A percentile compares a stretch with the other conserved stretches of the same genome.
Evolutionary conservation across 352 stramenopile species (phyloP).

Genomic region (Elongisporangium undulatum): DNA sequence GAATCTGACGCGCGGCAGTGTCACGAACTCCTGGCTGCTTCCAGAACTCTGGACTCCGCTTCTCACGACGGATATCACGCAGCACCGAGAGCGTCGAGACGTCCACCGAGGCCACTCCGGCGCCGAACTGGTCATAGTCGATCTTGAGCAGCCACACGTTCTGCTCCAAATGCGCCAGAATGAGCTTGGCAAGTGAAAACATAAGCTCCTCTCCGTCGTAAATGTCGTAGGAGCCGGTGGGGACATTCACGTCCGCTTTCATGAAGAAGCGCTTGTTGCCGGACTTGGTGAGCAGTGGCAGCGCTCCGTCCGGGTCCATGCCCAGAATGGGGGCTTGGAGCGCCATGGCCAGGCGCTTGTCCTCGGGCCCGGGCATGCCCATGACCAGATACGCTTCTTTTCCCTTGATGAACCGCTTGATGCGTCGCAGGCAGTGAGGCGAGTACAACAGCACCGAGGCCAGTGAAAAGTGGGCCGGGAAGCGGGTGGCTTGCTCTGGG

Average conservation of each 20-base stretch:
- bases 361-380: conserved; percentile 66
- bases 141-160: conserved; percentile 76
- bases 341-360: conserved; percentile 72
- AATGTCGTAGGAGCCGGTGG: conserved; percentile 82
- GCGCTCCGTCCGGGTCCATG: conserved; percentile 30
- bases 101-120: conserved; percentile 63
- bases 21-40: conserved; percentile 60
- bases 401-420: conserved; percentile 46
- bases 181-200: conserved; percentile 81
- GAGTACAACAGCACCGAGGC: conserved; percentile 83
- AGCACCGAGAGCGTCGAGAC: conserved; percentile 53
- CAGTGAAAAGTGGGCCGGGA: conserved; percentile 81
- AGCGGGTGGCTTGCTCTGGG: conserved; percentile 76
- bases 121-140: conserved; percentile 70
- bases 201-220: conserved; percentile 87
- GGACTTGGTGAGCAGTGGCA: conserved; percentile 70
- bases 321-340: conserved; percentile 80
- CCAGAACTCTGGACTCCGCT: conserved; percentile 62
- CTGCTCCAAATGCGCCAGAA: conserved; percentile 79
- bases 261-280: conserved; percentile 80
- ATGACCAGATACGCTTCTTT: conserved; percentile 79
- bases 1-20: conserved; percentile 41
- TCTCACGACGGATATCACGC: conserved; percentile 56
- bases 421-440: conserved; percentile 64
- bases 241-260: conserved; percentile 83